These are phyloP conservation scores for Pharus latifolius DNA, from an alignment of 176 grass and related monocot genomes.

Conservation along the genomic window DNA sequence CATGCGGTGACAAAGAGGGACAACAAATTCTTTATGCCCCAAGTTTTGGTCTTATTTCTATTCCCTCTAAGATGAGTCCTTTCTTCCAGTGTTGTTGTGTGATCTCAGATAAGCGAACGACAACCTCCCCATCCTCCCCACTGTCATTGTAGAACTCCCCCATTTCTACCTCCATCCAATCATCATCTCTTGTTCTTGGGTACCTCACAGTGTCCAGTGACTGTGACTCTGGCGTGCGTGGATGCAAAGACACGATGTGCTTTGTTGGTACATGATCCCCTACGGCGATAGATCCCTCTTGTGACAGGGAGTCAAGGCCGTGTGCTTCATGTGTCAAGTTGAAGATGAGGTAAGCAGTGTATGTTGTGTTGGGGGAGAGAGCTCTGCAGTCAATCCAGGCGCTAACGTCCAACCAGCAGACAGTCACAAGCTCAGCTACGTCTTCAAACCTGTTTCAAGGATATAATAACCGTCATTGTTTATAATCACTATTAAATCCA, in stretches of 20 bases:
- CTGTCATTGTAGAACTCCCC: conserved; percentile 24
- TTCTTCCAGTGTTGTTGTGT: not conserved
- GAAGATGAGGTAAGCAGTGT: conserved; percentile 31
- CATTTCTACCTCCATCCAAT: conserved; percentile 38
- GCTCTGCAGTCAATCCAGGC: conserved; percentile 6
- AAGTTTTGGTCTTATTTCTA: conserved; percentile 40
- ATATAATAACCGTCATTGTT: not conserved
- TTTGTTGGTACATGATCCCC: not conserved
- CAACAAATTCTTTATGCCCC: no score
- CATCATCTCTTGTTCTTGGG: not conserved
- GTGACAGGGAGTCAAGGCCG: not conserved
- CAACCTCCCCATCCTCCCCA: not conserved
- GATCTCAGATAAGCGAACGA: conserved; percentile 8
- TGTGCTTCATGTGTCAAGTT: not conserved
- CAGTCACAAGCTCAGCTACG: conserved; percentile 1
- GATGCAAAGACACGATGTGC: not conserved
- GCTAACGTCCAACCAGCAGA: conserved; percentile 32
- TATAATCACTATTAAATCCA: not conserved
- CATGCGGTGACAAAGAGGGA: no score
- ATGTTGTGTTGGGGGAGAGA: conserved; percentile 12
- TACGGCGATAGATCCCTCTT: conserved; percentile 1
- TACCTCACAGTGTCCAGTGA: not conserved
- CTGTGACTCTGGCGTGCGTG: not conserved
- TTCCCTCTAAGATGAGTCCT: conserved; percentile 27
- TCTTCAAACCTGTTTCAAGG: conserved; percentile 18